Base-by-base conservation (phyloP, 345 rosid species). In the Salix purpurea region DNA sequence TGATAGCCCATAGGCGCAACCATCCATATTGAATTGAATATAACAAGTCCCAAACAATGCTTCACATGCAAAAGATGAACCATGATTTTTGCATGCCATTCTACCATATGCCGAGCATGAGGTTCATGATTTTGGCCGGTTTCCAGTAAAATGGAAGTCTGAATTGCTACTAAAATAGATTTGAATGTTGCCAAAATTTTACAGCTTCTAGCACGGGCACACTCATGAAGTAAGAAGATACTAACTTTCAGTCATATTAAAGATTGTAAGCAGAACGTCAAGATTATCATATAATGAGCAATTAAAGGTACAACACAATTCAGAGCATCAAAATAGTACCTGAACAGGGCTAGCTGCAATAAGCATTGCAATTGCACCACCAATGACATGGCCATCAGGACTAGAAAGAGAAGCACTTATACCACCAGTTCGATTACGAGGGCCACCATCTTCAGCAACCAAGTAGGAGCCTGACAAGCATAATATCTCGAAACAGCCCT, bases 401-500 rank as follows among this genome's bases (percentile, higher is more conserved):
- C 93, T 91, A 30, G 96, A 90, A 79, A 96, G 91, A 12, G 99
- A 94, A 78, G 89, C 98, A 80, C 98, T 96, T 39, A 96, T 65
- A 71, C 99, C 98, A 23, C 99, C 99, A 34, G 89, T 90, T 79
- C 99, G 87, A 75, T 84, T 83, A 42, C 84, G 89, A 54, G 97
- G 85, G 24, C 95, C 93, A 72, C 94, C 97, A 67, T 91, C 97
- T 84, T 96, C 99, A 60, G 91, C 88, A 71, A 96, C 84, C 85
- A 96, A 83, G 82, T 90, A 96, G 66, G 97, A 96, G 67, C 99
- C 99, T 5, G 97, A 93, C 86, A 96, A 83, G 85, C 97, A 89
- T 82, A 96, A 83, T 86, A 96, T 94, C 90, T 94, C 96, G 48
- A 96, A 96, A 73, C 83, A 89, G 23, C 99, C 99, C 99, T 96